Percentiles rank a stretch among this genome's conserved stretches.
Conservation (phyloP, 116 monocot genomes). For the Iris pallida region DNA sequence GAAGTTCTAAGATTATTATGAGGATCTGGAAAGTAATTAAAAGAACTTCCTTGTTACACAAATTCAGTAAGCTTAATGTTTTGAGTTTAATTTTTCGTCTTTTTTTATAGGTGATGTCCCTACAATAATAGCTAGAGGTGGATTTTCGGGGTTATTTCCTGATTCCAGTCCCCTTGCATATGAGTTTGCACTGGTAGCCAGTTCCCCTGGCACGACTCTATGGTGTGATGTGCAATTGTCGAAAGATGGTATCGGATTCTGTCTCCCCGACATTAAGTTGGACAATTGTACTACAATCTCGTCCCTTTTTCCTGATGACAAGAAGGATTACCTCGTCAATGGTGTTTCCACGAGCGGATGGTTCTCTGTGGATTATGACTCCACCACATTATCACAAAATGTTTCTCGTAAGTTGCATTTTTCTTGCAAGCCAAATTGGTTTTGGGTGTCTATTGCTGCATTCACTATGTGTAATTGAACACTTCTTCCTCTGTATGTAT, state of each 20-base stretch:
- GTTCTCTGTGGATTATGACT: slow-evolving; percentile 37
- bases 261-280: slow-evolving; percentile 24
- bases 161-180: slow-evolving; percentile 29
- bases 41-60: too few relatives aligned
- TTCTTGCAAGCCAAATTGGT: too few relatives aligned
- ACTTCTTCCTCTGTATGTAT: too few relatives aligned
- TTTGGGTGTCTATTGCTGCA: too few relatives aligned
- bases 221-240: slow-evolving; percentile 42
- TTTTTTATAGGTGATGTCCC: slow-evolving; percentile 18
- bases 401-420: slow-evolving; percentile 14
- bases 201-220: slow-evolving; percentile 25
- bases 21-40: too few relatives aligned
- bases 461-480: too few relatives aligned
- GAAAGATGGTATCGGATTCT: slow-evolving; percentile 36
- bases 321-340: slow-evolving; percentile 20
- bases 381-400: neutral
- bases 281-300: slow-evolving; percentile 29
- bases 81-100: too few relatives aligned
- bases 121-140: slow-evolving; percentile 27
- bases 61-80: too few relatives aligned
- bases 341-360: slow-evolving; percentile 26
- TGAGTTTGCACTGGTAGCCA: slow-evolving; percentile 5
- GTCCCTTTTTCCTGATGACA: slow-evolving; percentile 8
- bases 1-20: too few relatives aligned
- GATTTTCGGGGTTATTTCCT: slow-evolving; percentile 39